Conservation (phyloP, 768 basidiomycete species). For the Mycena vulgaris region DNA sequence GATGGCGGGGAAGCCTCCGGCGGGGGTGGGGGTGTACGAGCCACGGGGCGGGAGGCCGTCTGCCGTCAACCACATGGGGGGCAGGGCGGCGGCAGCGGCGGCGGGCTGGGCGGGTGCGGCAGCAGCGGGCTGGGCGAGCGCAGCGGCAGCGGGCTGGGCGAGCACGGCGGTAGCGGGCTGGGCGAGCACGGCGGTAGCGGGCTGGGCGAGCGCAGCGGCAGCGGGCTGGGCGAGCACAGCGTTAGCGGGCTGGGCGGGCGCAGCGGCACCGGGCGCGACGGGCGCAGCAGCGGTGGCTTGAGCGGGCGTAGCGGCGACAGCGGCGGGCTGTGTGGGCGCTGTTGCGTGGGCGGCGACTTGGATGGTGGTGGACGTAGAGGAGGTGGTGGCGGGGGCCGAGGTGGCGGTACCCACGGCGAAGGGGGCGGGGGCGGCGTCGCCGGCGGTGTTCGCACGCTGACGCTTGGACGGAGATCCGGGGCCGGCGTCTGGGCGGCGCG, state of each 20-base stretch:
- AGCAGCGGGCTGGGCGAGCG: neutral
- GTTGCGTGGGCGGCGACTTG: neutral
- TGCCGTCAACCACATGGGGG: neutral
- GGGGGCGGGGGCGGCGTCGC: neutral
- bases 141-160: neutral
- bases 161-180: neutral
- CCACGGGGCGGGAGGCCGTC: neutral
- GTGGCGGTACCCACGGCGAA: neutral
- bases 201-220: too few species aligned
- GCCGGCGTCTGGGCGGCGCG: neutral
- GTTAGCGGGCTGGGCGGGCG: too few species aligned
- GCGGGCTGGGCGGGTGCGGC: neutral
- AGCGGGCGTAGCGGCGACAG: neutral
- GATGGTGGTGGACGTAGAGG: too few species aligned
- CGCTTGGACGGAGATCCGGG: conserved; percentile 6
- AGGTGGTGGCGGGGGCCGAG: neutral
- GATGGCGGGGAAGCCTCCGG: neutral
- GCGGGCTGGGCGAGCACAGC: too few species aligned
- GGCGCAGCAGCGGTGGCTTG: too few species aligned
- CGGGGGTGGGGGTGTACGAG: neutral
- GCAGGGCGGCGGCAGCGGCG: neutral
- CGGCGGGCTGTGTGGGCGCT: neutral
- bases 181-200: too few species aligned
- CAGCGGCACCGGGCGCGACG: neutral
- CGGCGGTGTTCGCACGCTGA: neutral